Evolutionary conservation across 2,329 filamentous ascomycete species (phyloP), one percentile per base, ranked within the genome.

Genomic region (Pestalotiopsis sp.): DNA sequence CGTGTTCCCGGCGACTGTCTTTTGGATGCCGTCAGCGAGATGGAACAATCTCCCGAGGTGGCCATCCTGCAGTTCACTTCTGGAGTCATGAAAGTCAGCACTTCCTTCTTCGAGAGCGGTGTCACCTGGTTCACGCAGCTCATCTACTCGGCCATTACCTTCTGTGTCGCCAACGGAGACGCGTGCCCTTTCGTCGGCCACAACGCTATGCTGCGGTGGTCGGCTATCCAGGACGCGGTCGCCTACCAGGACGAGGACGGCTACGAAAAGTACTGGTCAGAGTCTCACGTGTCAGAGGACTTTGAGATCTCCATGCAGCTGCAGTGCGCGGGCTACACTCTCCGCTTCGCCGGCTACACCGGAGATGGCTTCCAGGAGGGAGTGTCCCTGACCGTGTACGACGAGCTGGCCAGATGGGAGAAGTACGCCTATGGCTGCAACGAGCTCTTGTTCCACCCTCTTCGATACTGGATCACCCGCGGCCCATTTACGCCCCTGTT

Each of bases 361-460:
- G 90, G 90, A 49, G 89, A 91, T n/a, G 92, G 90, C 63, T 94
- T 94, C 84, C 91, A 94, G 77, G 93, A 95, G 78, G 93, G 93
- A 72, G 93, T 95, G 66, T 95, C 93, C 1, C 83, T 95, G 68
- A 95, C 93, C 0, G 92, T 95, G 11, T 94, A 95, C 76, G 93
- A 95, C 79, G 93, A 95, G 79, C 85, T 95, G 69, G 91, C 92
- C 2, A 91, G 93, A 68, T 95, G 93, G 93, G 93, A 95, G 77
- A 95, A 95, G 80, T 94, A 94, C 77, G 93, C 93, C 3, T 95
- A 94, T 74, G 92, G 93, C 49, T 95, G 93, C 81, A 93, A 92
- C 78, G 93, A 95, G 81, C 84, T 95, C 68, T 85, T 95, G 68
- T 95, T 96, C 83, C 87, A 95, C 76, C 93, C 93, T 3, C 83